phyloP scores from a whole-genome alignment of 352 stramenopile species.

The Phytopythium sindhum region DNA sequence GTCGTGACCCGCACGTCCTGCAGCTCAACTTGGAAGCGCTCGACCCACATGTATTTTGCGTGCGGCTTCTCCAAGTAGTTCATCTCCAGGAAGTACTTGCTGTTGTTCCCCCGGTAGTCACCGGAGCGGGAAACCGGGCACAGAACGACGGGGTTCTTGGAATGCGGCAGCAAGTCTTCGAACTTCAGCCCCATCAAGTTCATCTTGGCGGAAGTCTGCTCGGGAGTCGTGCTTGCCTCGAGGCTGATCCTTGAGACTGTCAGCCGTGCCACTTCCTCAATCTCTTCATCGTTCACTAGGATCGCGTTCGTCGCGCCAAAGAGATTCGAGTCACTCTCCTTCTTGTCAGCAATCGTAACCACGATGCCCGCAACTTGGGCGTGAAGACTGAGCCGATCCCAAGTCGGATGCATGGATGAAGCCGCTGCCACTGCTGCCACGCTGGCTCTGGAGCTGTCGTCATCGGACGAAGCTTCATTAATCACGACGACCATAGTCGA shows the following conservation, averaged over 20 bases:
- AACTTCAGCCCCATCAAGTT: conserved; percentile 74
- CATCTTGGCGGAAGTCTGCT: conserved; percentile 50
- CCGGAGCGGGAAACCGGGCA: conserved; percentile 34
- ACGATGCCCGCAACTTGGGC: conserved; percentile 67
- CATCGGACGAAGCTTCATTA: conserved; percentile 22
- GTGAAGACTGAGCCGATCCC: conserved; percentile 65
- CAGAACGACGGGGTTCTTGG: conserved; percentile 67
- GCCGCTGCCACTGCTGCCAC: conserved; percentile 12
- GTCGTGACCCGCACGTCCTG: conserved; percentile 72
- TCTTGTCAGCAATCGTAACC: conserved; percentile 70
- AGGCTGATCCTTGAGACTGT: conserved; percentile 65
- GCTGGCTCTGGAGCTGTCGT: conserved; percentile 2
- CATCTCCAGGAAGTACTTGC: conserved; percentile 65
- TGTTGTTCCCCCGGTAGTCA: conserved; percentile 13
- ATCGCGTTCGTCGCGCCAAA: conserved; percentile 2
- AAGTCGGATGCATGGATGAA: conserved; percentile 24
- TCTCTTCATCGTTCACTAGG: not conserved
- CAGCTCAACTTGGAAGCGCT: conserved; percentile 50
- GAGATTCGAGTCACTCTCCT: conserved; percentile 8
- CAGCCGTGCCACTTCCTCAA: conserved; percentile 59
- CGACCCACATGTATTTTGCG: conserved; percentile 67
- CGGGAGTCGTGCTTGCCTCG: conserved; percentile 39
- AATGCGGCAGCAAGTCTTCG: conserved; percentile 59
- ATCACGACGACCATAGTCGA: conserved; percentile 71
- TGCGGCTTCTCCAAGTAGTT: conserved; percentile 70